Conservation (phyloP, 225 moss, liverwort and hornwort genomes). For the Takakia lepidozioides region DNA sequence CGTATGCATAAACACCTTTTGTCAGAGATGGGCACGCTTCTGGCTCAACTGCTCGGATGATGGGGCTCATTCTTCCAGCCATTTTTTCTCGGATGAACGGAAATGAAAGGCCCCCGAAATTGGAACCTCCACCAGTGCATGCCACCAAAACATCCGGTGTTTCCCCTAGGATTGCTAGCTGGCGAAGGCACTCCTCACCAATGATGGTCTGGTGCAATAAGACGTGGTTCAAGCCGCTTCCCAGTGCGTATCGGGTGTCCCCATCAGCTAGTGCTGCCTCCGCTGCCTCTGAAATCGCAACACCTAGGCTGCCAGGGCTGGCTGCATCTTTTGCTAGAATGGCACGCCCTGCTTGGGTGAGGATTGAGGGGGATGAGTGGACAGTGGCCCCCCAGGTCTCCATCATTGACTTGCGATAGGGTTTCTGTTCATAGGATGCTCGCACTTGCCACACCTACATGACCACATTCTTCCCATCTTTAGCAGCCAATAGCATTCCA, state of each 20-base stretch:
- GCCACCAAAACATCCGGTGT: conserved; percentile 37
- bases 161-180: conserved; percentile 30
- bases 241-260: conserved; percentile 33
- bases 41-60: conserved; percentile 40
- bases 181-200: conserved; percentile 38
- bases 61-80: conserved; percentile 32
- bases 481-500: neutral
- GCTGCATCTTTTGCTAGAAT: conserved; percentile 16
- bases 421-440: conserved; percentile 40
- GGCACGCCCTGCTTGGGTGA: conserved; percentile 20
- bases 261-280: conserved; percentile 30
- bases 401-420: conserved; percentile 46
- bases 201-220: conserved; percentile 47
- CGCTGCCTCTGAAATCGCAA: conserved; percentile 42
- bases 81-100: conserved; percentile 38
- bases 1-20: conserved; percentile 30
- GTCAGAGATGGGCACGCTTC: conserved; percentile 51
- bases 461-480: too few relatives aligned
- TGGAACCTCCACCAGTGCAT: conserved; percentile 43
- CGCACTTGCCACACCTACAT: conserved; percentile 52
- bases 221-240: conserved; percentile 45
- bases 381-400: conserved; percentile 39
- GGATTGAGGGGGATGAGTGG: conserved; percentile 30
- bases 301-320: conserved; percentile 35
- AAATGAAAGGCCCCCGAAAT: conserved; percentile 42